Conservation (phyloP, 2,329 filamentous ascomycete genomes). For the Ascocoryne sarcoides region DNA sequence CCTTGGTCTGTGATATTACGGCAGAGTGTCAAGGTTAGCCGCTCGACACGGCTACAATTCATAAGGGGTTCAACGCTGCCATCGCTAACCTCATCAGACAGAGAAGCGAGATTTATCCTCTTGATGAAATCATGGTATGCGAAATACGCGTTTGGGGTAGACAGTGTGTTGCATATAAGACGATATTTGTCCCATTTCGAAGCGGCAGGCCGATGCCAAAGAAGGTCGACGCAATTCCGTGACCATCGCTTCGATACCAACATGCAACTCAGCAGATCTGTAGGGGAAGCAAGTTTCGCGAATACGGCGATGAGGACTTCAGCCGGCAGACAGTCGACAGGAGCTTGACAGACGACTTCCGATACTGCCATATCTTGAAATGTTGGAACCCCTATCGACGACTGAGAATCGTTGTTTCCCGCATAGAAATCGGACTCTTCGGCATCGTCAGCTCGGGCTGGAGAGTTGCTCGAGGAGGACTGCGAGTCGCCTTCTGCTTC, state of each 20-base stretch:
- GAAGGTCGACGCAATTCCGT: conserved; percentile 78
- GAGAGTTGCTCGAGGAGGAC: conserved; percentile 58
- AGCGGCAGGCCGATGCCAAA: conserved; percentile 92
- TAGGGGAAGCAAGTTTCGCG: conserved; percentile 65
- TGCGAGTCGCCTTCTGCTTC: conserved; percentile 28
- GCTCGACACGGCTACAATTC: conserved; percentile 83
- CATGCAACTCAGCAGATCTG: conserved; percentile 81
- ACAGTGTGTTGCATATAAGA: conserved; percentile 72
- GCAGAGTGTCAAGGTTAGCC: conserved; percentile 88
- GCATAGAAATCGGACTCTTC: conserved; percentile 93
- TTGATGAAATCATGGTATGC: conserved; percentile 85
- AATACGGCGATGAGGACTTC: conserved; percentile 94
- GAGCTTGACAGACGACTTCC: conserved; percentile 62
- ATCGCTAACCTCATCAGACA: conserved; percentile 72
- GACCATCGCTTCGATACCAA: conserved; percentile 93
- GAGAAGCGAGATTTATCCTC: conserved; percentile 76
- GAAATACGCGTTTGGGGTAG: conserved; percentile 68
- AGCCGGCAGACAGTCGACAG: conserved; percentile 77
- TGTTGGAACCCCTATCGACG: conserved; percentile 75
- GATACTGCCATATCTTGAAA: conserved; percentile 65
- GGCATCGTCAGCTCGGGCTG: conserved; percentile 61
- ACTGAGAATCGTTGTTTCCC: conserved; percentile 83
- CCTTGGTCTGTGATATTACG: conserved; percentile 75
- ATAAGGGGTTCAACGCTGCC: conserved; percentile 77
- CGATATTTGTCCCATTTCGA: conserved; percentile 76